Evolutionary conservation across 176 grass and related monocot species (phyloP), one percentile per base, ranked within the genome.

Genomic region (Oryza officinalis): DNA sequence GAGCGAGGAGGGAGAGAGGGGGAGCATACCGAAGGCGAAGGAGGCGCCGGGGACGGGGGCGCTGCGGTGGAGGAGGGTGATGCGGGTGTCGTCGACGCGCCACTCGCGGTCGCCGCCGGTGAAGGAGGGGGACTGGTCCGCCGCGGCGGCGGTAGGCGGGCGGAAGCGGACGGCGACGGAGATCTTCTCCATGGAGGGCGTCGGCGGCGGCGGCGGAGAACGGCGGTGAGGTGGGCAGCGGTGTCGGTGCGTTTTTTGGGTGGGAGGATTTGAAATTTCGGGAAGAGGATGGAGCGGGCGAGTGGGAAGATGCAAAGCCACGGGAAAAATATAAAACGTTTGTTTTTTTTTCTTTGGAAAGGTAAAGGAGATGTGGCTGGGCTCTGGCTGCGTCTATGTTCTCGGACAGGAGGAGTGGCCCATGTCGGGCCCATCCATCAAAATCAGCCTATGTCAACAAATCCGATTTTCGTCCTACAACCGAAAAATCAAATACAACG

Each of bases 131-230:
- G 61, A 67, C 2, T 28, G 10, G 27, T 68, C 74, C 0, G 30
- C 13, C 23, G 71, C 12, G 52, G 23, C 27, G 4, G 28, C 30
- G 18, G 5, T 43, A 13, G 82, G 76, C 2, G 93, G 93, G 37
- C 96, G 96, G 87, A 98, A 93, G 69, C 96, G 96, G 31, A 98
- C 91, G 44, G 86, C 96, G 40, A 98, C 96, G 43, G 93, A 96
- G 40, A 98, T 98, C 78, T 94, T 98, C 91, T 96, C 96, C 96
- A 98, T 96, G 47, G 65, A 10, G 18, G 47, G 27, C 49, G 3
- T 13, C 47, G 6, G 17, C 20, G 52, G 50, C 6, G 50, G 45
- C 12, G 45, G 45, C 1, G 45, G 45, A 47, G 45, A 6, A 18
- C 45, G 87, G 73, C 73, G 85, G 71, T 9, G 63, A 65, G 6